These are phyloP conservation scores for Backusella circina DNA, from an alignment of 192 early-diverging fungal species.

Conservation along the genomic window DNA sequence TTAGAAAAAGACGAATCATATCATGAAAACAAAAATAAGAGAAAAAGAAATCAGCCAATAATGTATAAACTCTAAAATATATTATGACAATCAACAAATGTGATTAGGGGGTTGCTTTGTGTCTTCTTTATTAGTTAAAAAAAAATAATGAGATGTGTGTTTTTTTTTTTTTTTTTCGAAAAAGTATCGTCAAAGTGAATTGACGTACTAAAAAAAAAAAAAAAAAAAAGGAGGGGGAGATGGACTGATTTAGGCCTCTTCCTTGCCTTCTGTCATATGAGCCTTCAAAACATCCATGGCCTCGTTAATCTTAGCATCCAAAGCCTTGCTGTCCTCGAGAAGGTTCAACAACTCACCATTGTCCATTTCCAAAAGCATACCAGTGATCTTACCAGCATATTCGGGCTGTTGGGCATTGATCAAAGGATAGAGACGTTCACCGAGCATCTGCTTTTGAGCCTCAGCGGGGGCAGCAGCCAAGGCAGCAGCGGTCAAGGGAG, in stretches of 20 bases:
- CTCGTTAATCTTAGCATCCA: conserved; percentile 80
- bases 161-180: not conserved
- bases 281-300: conserved; percentile 79
- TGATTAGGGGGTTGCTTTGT: not conserved
- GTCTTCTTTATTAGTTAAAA: not conserved
- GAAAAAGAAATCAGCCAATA: not conserved
- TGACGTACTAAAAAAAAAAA: not conserved
- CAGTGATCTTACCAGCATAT: conserved; percentile 95
- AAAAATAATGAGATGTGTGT: not conserved
- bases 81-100: not conserved
- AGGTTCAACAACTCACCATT: conserved; percentile 89
- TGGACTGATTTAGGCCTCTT: not conserved
- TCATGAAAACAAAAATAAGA: not conserved
- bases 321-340: conserved; percentile 77
- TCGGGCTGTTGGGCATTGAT: conserved; percentile 63
- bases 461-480: conserved; percentile 77
- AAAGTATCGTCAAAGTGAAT: not conserved
- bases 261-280: conserved; percentile 35
- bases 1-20: not conserved
- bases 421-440: conserved; percentile 91
- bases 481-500: conserved; percentile 55
- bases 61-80: not conserved
- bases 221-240: not conserved
- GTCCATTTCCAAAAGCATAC: conserved; percentile 98
- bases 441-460: conserved; percentile 93